Percentiles rank a stretch among this genome's conserved stretches.
phyloP scores from a whole-genome alignment of 306 rosid genomes.

The Carpinus viminea region DNA sequence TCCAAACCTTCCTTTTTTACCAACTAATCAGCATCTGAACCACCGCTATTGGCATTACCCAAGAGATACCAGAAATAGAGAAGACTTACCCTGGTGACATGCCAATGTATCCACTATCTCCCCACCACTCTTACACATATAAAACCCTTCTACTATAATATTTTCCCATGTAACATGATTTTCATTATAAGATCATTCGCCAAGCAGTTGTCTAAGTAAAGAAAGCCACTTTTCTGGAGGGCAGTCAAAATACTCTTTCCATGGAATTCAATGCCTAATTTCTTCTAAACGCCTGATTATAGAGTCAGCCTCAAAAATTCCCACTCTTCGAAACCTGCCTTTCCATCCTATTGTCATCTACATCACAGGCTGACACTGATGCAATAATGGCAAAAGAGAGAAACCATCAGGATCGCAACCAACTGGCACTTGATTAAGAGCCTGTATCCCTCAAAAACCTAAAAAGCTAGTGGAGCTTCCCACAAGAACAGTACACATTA shows the following conservation, averaged over 20 bases:
- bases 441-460: neutral
- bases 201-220: neutral
- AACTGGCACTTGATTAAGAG: neutral
- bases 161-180: no score
- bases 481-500: neutral
- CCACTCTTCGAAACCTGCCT: neutral
- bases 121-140: neutral
- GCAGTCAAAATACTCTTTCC: neutral
- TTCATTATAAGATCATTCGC: neutral
- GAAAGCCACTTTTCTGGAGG: neutral
- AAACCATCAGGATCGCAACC: neutral
- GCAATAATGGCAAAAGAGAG: neutral
- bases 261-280: neutral
- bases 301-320: neutral
- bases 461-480: neutral
- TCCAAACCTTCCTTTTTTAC: neutral
- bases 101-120: neutral
- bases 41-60: neutral
- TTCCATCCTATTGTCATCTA: neutral
- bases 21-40: neutral
- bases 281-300: neutral
- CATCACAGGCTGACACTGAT: neutral
- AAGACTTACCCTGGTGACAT: neutral
- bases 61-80: neutral
- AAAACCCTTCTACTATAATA: no score